Base-by-base conservation (phyloP, 176 grass and related monocot genomes). In the Pontederia paniculata region DNA sequence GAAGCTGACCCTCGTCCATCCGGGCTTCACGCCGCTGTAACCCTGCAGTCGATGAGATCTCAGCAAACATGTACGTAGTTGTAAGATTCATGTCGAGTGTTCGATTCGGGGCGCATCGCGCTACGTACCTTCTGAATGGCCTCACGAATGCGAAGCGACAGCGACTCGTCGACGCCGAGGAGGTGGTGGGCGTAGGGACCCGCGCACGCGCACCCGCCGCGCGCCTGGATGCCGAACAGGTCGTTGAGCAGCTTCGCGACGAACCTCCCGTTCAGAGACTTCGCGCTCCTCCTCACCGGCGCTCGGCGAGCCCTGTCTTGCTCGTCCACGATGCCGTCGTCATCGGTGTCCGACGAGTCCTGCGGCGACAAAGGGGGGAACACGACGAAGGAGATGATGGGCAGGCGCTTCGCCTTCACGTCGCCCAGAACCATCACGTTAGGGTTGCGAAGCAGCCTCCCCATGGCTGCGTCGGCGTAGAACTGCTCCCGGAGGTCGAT, bases 201-300 rank as follows among this genome's bases (percentile, higher is more conserved):
- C 6, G 89, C 84, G 4, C 89, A 95, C 0, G 84, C 75, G n/a
- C n/a, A n/a, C n/a, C n/a, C n/a, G n/a, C n/a, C n/a, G n/a, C n/a
- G n/a, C n/a, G n/a, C n/a, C n/a, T 95, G 89, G 56, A 95, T 80
- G 12, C 89, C 89, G 0, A 95, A 95, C 54, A 95, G 79, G 70
- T 89, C 89, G 5, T 81, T 88, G 0, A 95, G 63, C 54, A 95
- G 68, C 60, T 55, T 85, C 0, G 89, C 68, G 1, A 85, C 76
- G 4, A 88, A 89, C 9, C 89, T 78, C 3, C 89, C 81, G 8
- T 89, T 84, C 12, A 95, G 75, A 1, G 81, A 84, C 13, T 74
- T 65, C 0, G 8, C 48, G 23, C 28, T 61, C 25, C 10, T 20
- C 14, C n/a, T n/a, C n/a, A n/a, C n/a, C n/a, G n/a, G n/a, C 17